phyloP scores from a whole-genome alignment of 148 eudicot species.

The Silene uniflora region DNA sequence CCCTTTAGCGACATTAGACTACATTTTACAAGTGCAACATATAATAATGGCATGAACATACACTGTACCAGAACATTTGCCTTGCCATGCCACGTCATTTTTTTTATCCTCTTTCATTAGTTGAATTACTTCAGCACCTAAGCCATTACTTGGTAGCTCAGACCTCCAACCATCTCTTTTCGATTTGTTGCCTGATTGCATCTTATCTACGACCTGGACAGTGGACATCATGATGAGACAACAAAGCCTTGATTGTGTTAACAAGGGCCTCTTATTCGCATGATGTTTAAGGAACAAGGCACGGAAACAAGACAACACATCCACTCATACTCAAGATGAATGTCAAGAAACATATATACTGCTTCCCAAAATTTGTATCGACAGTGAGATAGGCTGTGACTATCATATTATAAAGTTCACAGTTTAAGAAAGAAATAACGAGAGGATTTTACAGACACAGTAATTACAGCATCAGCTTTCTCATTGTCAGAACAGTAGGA shows the following conservation, averaged over 20 bases:
- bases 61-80: constrained; percentile 99
- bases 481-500: not conserved
- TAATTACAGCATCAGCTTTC: not conserved
- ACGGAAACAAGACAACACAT: not conserved
- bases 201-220: constrained; percentile 74
- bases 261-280: constrained; percentile 1
- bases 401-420: not conserved
- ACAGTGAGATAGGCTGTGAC: not conserved
- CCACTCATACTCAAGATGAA: not conserved
- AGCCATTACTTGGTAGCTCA: constrained; percentile 66
- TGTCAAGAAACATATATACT: not conserved
- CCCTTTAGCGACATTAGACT: not conserved
- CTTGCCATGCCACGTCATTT: constrained; percentile 87
- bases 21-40: not conserved
- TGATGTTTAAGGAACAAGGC: not conserved
- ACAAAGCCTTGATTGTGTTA: constrained; percentile 15
- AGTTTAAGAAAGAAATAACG: not conserved
- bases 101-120: constrained; percentile 64
- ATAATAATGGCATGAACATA: constrained; percentile 38
- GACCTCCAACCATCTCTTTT: constrained; percentile 77
- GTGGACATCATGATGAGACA: constrained; percentile 30
- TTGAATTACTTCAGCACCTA: constrained; percentile 55
- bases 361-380: not conserved
- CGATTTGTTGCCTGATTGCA: constrained; percentile 76
- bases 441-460: not conserved